phyloP scores from a whole-genome alignment of 148 eudicot genomes.

The Amaranthus hypochondriacus region DNA sequence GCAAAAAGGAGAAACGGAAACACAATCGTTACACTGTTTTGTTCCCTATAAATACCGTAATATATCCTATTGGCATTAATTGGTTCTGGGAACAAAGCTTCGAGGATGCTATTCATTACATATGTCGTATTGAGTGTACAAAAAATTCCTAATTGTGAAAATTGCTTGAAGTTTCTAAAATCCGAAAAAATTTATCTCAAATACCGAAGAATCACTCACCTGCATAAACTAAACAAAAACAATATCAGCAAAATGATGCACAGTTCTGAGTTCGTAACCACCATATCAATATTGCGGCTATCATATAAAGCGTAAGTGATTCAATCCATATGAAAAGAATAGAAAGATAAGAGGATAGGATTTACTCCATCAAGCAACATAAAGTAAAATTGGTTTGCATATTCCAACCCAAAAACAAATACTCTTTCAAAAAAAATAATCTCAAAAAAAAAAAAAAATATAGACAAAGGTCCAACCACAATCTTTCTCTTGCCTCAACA shows the following conservation, averaged over 20 bases:
- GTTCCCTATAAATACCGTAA: slow-evolving; percentile 9
- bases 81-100: slow-evolving; percentile 6
- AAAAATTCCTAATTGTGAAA: slow-evolving; percentile 14
- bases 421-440: no score
- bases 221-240: slow-evolving; percentile 4
- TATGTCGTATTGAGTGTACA: slow-evolving; percentile 14
- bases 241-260: not conserved
- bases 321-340: not conserved
- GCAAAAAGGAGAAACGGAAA: slow-evolving; percentile 3
- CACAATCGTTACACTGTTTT: slow-evolving; percentile 4
- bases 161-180: slow-evolving; percentile 11
- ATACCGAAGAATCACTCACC: slow-evolving; percentile 12
- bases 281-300: not conserved
- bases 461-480: no score
- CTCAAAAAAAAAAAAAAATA: no score
- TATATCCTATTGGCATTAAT: not conserved
- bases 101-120: slow-evolving; percentile 7
- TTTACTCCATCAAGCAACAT: no score
- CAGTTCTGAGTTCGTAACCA: not conserved
- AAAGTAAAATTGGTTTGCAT: no score
- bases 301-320: not conserved
- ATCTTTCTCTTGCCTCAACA: not conserved
- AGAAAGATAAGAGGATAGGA: not conserved
- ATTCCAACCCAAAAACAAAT: no score
- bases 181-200: slow-evolving; percentile 17